Percentiles rank a stretch among this genome's conserved stretches.
These are phyloP conservation scores for Suhomyces wounanorum DNA, from an alignment of 1,139 yeast genomes.

Conservation along the genomic window DNA sequence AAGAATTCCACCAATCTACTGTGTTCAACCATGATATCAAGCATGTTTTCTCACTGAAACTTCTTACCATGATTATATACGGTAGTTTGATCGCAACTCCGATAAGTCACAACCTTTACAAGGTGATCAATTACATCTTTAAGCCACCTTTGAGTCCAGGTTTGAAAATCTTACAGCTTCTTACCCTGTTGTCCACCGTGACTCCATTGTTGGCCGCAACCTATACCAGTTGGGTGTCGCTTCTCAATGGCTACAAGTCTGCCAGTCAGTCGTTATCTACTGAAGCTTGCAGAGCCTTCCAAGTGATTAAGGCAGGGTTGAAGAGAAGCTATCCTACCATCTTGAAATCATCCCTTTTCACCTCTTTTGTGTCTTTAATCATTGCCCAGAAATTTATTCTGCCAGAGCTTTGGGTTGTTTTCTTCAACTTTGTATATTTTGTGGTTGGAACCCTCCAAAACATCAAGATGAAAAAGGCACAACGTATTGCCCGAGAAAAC, in stretches of 20 bases:
- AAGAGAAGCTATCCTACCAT: slow-evolving; percentile 55
- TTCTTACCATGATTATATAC: slow-evolving; percentile 68
- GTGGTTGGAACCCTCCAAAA: slow-evolving; percentile 79
- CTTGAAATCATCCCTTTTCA: slow-evolving; percentile 63
- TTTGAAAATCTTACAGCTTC: slow-evolving; percentile 57
- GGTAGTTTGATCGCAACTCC: slow-evolving; percentile 77
- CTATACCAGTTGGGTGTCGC: slow-evolving; percentile 57
- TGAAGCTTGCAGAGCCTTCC: slow-evolving; percentile 25
- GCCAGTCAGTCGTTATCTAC: slow-evolving; percentile 13
- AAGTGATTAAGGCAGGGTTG: slow-evolving; percentile 40
- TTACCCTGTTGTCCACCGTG: slow-evolving; percentile 60
- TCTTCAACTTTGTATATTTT: slow-evolving; percentile 74
- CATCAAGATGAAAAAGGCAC: slow-evolving; percentile 56
- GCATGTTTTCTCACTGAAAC: slow-evolving; percentile 49
- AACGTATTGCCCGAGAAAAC: slow-evolving; percentile 18
- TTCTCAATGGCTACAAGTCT: slow-evolving; percentile 39
- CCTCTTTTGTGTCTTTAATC: slow-evolving; percentile 62
- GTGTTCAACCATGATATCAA: slow-evolving; percentile 24
- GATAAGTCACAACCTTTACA: slow-evolving; percentile 63
- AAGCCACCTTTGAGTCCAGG: slow-evolving; percentile 39
- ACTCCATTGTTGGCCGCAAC: slow-evolving; percentile 64
- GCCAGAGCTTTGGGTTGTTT: slow-evolving; percentile 83
- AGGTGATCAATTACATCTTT: slow-evolving; percentile 45
- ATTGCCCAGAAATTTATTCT: slow-evolving; percentile 75
- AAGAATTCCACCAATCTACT: slow-evolving; percentile 36